Evolutionary conservation across 2,329 filamentous ascomycete genomes (phyloP).

Genomic region (Colletotrichum sp.): DNA sequence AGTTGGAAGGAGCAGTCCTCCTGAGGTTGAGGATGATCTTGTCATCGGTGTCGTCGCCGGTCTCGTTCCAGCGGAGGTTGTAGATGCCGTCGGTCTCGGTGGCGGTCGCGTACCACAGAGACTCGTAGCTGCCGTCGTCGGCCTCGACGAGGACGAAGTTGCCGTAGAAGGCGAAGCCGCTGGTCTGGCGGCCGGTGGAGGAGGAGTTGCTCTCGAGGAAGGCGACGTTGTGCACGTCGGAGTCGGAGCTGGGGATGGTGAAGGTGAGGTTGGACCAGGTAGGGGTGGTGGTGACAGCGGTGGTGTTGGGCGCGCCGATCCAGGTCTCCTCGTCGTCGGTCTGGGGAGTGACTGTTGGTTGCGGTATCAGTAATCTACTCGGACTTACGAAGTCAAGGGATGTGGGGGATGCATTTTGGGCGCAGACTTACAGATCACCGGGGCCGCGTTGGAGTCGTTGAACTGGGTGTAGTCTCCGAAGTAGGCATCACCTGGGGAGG

Average conservation of each 20-base stretch:
- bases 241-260: constrained; percentile 25
- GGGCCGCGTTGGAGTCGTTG: constrained; percentile 13
- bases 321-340: constrained; percentile 12
- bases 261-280: constrained; percentile 30
- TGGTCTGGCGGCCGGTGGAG: constrained; percentile 5
- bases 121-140: constrained; percentile 14
- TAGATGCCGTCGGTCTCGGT: constrained; percentile 21
- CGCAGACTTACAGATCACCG: constrained; percentile 4
- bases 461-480: neutral
- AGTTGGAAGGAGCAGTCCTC: constrained; percentile 22
- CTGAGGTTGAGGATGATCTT: constrained; percentile 26
- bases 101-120: constrained; percentile 27
- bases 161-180: constrained; percentile 31
- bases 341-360: constrained; percentile 12
- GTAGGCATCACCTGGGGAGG: neutral
- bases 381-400: neutral
- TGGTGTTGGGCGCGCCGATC: constrained; percentile 23
- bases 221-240: constrained; percentile 24
- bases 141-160: constrained; percentile 18
- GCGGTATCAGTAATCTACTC: neutral
- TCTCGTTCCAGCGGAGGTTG: constrained; percentile 29
- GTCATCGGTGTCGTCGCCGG: constrained; percentile 4
- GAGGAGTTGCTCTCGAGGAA: constrained; percentile 17
- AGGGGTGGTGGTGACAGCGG: neutral
- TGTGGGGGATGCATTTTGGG: neutral